These are phyloP conservation scores for Exophiala xenobiotica DNA, from an alignment of 2,329 filamentous ascomycete genomes.

Conservation along the genomic window DNA sequence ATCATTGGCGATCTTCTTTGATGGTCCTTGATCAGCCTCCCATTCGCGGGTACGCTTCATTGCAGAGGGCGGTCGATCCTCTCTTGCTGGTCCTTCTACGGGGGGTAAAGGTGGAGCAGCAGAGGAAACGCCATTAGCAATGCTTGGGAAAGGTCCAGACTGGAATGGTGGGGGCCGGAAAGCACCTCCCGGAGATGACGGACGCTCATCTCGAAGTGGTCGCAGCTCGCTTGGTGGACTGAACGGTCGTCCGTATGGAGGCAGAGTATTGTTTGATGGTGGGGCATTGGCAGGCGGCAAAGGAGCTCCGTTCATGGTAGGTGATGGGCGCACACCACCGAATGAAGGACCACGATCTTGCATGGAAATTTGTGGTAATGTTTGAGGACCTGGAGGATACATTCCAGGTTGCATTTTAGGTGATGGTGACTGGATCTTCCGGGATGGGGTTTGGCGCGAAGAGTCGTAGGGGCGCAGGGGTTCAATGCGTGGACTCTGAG, in stretches of 20 bases:
- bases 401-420: constrained; percentile 56
- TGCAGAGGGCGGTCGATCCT: constrained; percentile 74
- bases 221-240: constrained; percentile 83
- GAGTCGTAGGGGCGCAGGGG: constrained; percentile 68
- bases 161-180: constrained; percentile 81
- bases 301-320: constrained; percentile 58
- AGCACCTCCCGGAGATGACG: constrained; percentile 85
- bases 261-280: constrained; percentile 57
- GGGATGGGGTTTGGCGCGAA: constrained; percentile 52
- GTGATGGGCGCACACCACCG: constrained; percentile 36
- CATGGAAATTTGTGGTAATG: constrained; percentile 52
- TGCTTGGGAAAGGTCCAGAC: constrained; percentile 67
- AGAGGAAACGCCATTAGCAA: constrained; percentile 67
- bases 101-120: constrained; percentile 48
- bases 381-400: constrained; percentile 48
- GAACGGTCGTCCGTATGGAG: constrained; percentile 70
- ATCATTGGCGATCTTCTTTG: constrained; percentile 85
- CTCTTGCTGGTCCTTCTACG: constrained; percentile 65
- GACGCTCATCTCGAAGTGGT: constrained; percentile 76
- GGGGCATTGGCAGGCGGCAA: constrained; percentile 55
- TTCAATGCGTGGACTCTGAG: constrained; percentile 74
- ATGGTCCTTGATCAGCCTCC: constrained; percentile 71
- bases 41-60: constrained; percentile 88
- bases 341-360: constrained; percentile 46
- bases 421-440: constrained; percentile 57